Conservation (phyloP, 345 rosid species). For the Noccaea bulbosa region DNA sequence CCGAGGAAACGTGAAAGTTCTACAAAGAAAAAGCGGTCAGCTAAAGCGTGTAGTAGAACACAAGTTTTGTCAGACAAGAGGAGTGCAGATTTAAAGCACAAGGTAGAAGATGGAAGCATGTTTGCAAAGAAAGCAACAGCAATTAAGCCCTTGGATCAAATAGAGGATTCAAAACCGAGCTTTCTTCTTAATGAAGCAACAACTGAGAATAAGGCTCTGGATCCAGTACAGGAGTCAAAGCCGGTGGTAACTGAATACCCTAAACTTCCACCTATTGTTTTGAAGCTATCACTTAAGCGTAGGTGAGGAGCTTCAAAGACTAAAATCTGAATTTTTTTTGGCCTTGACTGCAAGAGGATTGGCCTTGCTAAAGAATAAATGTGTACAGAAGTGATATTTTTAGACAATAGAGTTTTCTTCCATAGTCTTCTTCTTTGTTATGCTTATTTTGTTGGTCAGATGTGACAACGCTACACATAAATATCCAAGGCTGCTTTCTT, state of each 20-base stretch:
- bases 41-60: slow-evolving; percentile 27
- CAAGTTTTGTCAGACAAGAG: slow-evolving; percentile 21
- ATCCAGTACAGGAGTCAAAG: slow-evolving; percentile 18
- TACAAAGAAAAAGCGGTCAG: slow-evolving; percentile 34
- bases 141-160: slow-evolving; percentile 35
- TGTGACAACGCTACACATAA: slow-evolving; percentile 26
- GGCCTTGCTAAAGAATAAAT: slow-evolving; percentile 38
- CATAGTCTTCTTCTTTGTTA: slow-evolving; percentile 2
- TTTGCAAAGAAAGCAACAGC: slow-evolving; percentile 25
- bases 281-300: slow-evolving; percentile 40
- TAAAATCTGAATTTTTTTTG: slow-evolving; percentile 16
- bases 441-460: slow-evolving; percentile 3
- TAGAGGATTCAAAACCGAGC: slow-evolving; percentile 36
- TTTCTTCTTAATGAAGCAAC: slow-evolving; percentile 33
- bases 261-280: slow-evolving; percentile 42
- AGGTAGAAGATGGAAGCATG: slow-evolving; percentile 23
- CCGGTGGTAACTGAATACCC: slow-evolving; percentile 28
- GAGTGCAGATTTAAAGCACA: slow-evolving; percentile 25
- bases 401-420: slow-evolving; percentile 2
- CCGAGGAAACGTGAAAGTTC: slow-evolving; percentile 39
- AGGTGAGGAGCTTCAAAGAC: slow-evolving; percentile 25
- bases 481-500: slow-evolving; percentile 7
- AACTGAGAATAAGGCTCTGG: slow-evolving; percentile 23
- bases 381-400: slow-evolving; percentile 34
- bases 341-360: slow-evolving; percentile 8